These are phyloP conservation scores for Saccharomycopsis fermentans DNA, from an alignment of 805 yeast species.

Conservation along the genomic window DNA sequence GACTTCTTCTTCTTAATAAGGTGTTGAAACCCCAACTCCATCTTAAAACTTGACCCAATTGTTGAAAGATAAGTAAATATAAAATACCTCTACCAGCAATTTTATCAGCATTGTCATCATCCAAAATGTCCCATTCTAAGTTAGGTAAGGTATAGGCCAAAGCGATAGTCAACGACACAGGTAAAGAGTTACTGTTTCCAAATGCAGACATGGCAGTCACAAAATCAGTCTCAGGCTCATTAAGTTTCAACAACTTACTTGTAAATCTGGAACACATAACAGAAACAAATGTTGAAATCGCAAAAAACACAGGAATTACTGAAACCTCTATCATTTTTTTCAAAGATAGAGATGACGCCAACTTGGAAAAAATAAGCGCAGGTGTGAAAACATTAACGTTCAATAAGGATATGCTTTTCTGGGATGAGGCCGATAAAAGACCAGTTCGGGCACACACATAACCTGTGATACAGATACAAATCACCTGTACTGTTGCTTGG, in stretches of 20 bases:
- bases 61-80: slow-evolving; percentile 68
- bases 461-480: slow-evolving; percentile 77
- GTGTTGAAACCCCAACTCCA: slow-evolving; percentile 87
- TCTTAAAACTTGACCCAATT: slow-evolving; percentile 69
- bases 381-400: slow-evolving; percentile 94
- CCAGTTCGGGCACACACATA: slow-evolving; percentile 73
- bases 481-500: slow-evolving; percentile 87
- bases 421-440: slow-evolving; percentile 59
- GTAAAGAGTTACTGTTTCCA: slow-evolving; percentile 91
- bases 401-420: slow-evolving; percentile 61
- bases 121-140: slow-evolving; percentile 64
- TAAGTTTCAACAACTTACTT: slow-evolving; percentile 44
- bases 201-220: slow-evolving; percentile 96
- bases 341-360: slow-evolving; percentile 57
- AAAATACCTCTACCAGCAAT: slow-evolving; percentile 72
- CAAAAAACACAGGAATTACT: slow-evolving; percentile 76
- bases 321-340: slow-evolving; percentile 71
- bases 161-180: slow-evolving; percentile 81
- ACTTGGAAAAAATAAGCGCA: slow-evolving; percentile 81
- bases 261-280: slow-evolving; percentile 49
- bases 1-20: slow-evolving; percentile 43
- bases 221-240: slow-evolving; percentile 72
- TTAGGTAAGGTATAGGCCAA: slow-evolving; percentile 68
- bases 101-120: slow-evolving; percentile 54
- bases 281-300: slow-evolving; percentile 73